These are phyloP conservation scores for Puccinia coronata DNA, from an alignment of 1,284 basidiomycete genomes.

Conservation along the genomic window DNA sequence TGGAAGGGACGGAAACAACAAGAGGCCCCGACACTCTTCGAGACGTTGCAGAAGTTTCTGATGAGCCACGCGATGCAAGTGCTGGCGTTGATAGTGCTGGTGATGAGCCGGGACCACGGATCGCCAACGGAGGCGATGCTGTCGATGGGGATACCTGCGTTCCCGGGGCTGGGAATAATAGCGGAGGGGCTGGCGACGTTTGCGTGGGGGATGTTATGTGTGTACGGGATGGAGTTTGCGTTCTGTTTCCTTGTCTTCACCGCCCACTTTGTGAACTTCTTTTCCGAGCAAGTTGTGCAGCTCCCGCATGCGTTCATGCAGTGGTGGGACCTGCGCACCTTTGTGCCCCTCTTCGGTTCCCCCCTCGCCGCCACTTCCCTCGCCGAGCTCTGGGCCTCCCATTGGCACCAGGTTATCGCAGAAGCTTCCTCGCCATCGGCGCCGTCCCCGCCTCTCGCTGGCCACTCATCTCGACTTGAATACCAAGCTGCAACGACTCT, in stretches of 20 bases:
- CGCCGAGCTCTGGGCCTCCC: conserved; percentile 63
- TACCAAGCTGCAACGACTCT: background rate
- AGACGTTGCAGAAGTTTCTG: background rate
- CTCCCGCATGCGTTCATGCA: conserved; percentile 2
- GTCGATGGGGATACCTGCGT: conserved; percentile 16
- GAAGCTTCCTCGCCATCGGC: conserved; percentile 11
- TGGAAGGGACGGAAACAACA: conserved; percentile 6
- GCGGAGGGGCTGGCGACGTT: conserved; percentile 26
- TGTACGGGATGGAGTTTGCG: conserved; percentile 21
- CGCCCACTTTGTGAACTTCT: background rate
- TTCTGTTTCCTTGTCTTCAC: background rate
- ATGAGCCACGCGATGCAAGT: background rate
- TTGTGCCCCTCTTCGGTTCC: conserved; percentile 60
- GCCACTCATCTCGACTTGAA: background rate
- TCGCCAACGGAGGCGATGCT: conserved; percentile 12
- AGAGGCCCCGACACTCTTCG: background rate
- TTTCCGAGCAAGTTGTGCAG: background rate
- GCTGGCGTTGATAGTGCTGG: background rate
- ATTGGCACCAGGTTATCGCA: conserved; percentile 61
- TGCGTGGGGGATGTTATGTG: conserved; percentile 8
- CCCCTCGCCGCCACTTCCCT: conserved; percentile 64
- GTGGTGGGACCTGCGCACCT: conserved; percentile 16
- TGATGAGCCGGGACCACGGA: conserved; percentile 24
- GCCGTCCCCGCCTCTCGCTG: background rate
- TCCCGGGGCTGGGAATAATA: background rate